These are phyloP conservation scores for Cicer judaicum DNA, from an alignment of 306 rosid species.

Conservation along the genomic window DNA sequence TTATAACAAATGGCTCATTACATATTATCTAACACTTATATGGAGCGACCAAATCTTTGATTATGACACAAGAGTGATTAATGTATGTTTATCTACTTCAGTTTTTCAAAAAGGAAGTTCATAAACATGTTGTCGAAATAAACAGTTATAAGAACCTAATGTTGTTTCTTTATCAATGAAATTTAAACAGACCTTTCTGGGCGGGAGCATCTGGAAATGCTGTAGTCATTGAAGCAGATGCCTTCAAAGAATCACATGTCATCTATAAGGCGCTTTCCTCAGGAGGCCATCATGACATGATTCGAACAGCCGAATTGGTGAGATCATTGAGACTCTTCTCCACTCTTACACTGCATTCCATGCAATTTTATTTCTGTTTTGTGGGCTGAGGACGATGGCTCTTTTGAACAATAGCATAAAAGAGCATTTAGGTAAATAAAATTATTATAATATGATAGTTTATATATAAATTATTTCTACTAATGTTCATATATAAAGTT, in stretches of 20 bases:
- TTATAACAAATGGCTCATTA: too few species aligned
- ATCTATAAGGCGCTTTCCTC: conserved; percentile 90
- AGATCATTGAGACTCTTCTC: conserved; percentile 40
- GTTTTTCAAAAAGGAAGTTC: conserved; percentile 16
- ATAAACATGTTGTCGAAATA: conserved; percentile 11
- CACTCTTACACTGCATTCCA: conserved; percentile 21
- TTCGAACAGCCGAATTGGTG: conserved; percentile 91
- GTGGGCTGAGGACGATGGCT: neutral
- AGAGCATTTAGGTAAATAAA: neutral
- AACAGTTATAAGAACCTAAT: conserved; percentile 41
- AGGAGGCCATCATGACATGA: conserved; percentile 85
- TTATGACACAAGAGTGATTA: neutral
- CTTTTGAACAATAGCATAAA: neutral
- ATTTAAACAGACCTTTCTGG: conserved; percentile 85
- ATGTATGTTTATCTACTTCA: neutral
- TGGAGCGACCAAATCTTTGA: neutral
- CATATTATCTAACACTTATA: too few species aligned
- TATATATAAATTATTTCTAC: neutral
- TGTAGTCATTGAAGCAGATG: conserved; percentile 87
- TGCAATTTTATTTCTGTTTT: neutral
- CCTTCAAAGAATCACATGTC: conserved; percentile 96
- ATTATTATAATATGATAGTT: neutral
- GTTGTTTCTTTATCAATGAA: conserved; percentile 44
- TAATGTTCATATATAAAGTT: neutral
- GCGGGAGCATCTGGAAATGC: conserved; percentile 86